Base-by-base conservation (phyloP, 495 filamentous ascomycete genomes). In the Pseudoneurospora amorphoporcata region DNA sequence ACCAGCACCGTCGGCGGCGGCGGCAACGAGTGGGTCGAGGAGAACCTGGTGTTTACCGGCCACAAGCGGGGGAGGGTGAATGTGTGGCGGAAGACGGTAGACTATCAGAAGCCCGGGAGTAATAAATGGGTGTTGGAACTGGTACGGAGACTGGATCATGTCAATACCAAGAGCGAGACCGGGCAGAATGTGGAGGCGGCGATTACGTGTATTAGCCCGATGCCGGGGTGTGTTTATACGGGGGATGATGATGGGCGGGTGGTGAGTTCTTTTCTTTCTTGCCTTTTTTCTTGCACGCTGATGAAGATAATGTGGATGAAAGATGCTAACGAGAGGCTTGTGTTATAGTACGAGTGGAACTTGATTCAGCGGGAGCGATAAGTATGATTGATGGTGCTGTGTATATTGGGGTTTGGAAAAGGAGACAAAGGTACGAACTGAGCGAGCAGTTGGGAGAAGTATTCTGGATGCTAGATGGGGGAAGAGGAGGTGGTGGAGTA, bases 1-100 rank as follows among this genome's bases (percentile, higher is more conserved):
- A 65, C 53, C 29, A 37, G 29, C 29, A 65, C 53, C 29, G 53
- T 65, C 29, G 53, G 53, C 29, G 53, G 53, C 53, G 53, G 89
- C 1, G 91, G 91, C 0, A 97, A 94, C 75, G 95, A 97, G 83
- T 98, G 94, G 92, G 85, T 97, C 0, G 94, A 96, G 83, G 89
- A 91, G 42, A 90, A 92, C 41, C 83, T 99, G 42, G 81, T 98
- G 41, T 92, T 99, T 69, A 98, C 95, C 0, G 95, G 95, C 0
- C 96, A 98, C 76, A 85, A 86, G 77, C 82, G 90, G 68, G 95
- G 95, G 0, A 87, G 94, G 12, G 95, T 95, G 45, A 97, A 97
- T 80, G 89, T 87, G 41, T 90, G 88, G 88, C 81, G 84, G 35
- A 87, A 88, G 75, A 77, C 80, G 12, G 81, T 88, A 1, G 76